Evolutionary conservation across 106 monocot species (phyloP), one percentile per base, ranked within the genome.

Genomic region (Triglochin maritima): DNA sequence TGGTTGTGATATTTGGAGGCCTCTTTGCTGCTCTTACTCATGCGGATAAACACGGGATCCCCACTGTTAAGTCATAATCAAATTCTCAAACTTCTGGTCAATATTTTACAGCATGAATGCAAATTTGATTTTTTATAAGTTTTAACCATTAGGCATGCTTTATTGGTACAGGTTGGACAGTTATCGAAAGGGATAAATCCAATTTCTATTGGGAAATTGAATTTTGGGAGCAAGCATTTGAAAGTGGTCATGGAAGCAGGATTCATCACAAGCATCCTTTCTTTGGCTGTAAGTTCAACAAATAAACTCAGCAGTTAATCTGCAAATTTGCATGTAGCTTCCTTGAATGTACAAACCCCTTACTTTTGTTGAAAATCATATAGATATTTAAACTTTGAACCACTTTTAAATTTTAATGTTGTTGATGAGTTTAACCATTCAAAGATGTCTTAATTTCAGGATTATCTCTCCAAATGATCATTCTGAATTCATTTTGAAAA

Each of bases 131-230:
- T 29, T 53, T 9, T 53, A 53, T 53, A 12, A 53, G 53, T 46
- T 66, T 49, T 48, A 50, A 48, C 48, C 15, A 49, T 66, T 13
- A 4, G 3, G 56, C 58, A 48, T 57, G 9, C 44, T 58, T 71
- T 13, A n/a, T 2, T 51, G 52, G 4, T 49, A 5, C 59, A 94
- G 95, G 87, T 95, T 12, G 95, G 95, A 9, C 68, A 77, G 3
- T 63, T 95, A 57, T 85, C 87, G 75, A 95, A 85, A 60, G 95
- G 95, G 7, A 50, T 95, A 4, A 95, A 90, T 69, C 95, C 95
- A 47, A 59, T 85, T 4, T 85, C 85, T 4, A 74, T 83, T n/a
- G 42, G 67, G 0, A 9, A 87, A 15, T 67, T 95, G 56, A 76
- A 70, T n/a, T 85, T 95, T 50, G 16, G 68, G 10, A 47, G 73